Percentiles rank a stretch among this genome's conserved stretches.
Conservation (phyloP, 257 asterid species). For the Datura wrightii region DNA sequence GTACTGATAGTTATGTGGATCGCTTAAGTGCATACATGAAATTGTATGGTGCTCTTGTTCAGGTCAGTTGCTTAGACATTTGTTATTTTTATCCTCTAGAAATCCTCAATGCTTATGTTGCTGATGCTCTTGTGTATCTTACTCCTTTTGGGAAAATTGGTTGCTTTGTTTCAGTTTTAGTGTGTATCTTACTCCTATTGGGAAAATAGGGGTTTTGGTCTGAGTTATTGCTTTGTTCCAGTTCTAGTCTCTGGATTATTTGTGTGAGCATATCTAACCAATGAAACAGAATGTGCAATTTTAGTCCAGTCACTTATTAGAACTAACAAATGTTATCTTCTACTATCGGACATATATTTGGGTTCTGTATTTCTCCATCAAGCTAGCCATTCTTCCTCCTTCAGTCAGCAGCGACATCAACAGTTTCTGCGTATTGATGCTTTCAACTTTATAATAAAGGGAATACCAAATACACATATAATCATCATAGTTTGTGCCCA, state of each 20-base stretch:
- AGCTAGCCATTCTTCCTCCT: neutral
- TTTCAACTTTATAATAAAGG: constrained; percentile 17
- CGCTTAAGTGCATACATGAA: constrained; percentile 71
- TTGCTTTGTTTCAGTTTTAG: neutral
- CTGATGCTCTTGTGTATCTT: neutral
- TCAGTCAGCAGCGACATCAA: neutral
- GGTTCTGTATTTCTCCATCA: neutral
- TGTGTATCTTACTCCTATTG: neutral
- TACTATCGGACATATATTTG: neutral
- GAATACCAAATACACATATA: constrained; percentile 1
- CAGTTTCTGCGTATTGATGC: neutral
- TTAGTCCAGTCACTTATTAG: constrained; percentile 11
- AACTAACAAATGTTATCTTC: constrained; percentile 20
- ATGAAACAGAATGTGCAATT: neutral
- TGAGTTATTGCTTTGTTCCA: constrained; percentile 6
- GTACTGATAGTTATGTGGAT: constrained; percentile 53
- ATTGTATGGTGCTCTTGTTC: constrained; percentile 90
- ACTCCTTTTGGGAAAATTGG: neutral
- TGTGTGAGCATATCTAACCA: neutral
- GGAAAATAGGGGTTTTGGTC: constrained; percentile 2
- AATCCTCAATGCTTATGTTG: neutral
- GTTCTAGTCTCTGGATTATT: neutral
- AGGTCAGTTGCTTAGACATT: constrained; percentile 55
- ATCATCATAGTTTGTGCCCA: constrained; percentile 1
- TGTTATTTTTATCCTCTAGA: neutral